Percentiles rank a stretch among this genome's conserved stretches.
These are phyloP conservation scores for Tephrocybe sp. DNA, from an alignment of 768 basidiomycete genomes.

Conservation along the genomic window DNA sequence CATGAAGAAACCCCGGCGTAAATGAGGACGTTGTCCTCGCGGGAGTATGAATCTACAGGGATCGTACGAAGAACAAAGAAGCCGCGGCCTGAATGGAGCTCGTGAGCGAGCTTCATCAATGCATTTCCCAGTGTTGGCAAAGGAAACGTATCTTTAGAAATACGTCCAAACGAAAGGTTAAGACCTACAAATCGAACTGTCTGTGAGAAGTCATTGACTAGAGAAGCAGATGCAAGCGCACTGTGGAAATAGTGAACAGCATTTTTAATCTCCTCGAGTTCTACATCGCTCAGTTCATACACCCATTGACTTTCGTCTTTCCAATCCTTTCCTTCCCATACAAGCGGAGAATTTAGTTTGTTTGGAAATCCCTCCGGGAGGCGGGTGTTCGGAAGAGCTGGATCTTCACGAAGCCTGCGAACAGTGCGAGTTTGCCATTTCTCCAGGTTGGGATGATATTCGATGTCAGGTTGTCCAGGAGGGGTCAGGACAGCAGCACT, in stretches of 20 bases:
- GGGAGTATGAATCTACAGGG: slow-evolving; percentile 21
- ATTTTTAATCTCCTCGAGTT: slow-evolving; percentile 34
- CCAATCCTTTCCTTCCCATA: slow-evolving; percentile 44
- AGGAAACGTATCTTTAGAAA: slow-evolving; percentile 24
- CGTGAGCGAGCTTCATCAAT: slow-evolving; percentile 16
- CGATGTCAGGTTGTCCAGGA: slow-evolving; percentile 31
- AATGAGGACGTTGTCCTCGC: slow-evolving; percentile 20
- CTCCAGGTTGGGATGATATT: slow-evolving; percentile 34
- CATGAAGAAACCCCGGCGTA: slow-evolving; percentile 24
- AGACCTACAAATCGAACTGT: slow-evolving; percentile 20
- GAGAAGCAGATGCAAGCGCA: slow-evolving; percentile 2
- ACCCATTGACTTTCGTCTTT: slow-evolving; percentile 38
- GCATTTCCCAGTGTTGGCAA: slow-evolving; percentile 21
- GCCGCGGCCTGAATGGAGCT: slow-evolving; percentile 22
- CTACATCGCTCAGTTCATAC: slow-evolving; percentile 25
- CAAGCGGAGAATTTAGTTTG: slow-evolving; percentile 32
- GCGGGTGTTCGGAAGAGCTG: slow-evolving; percentile 23
- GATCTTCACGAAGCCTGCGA: slow-evolving; percentile 30
- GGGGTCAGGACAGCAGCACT: neutral
- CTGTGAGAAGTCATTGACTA: neutral
- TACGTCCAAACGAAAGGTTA: slow-evolving; percentile 24
- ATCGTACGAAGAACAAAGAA: slow-evolving; percentile 24
- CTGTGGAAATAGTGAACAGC: slow-evolving; percentile 32
- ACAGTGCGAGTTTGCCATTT: slow-evolving; percentile 38
- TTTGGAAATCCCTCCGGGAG: slow-evolving; percentile 35